Conservation (phyloP, 164 flowering plant species). For the Magnolia sinica region DNA sequence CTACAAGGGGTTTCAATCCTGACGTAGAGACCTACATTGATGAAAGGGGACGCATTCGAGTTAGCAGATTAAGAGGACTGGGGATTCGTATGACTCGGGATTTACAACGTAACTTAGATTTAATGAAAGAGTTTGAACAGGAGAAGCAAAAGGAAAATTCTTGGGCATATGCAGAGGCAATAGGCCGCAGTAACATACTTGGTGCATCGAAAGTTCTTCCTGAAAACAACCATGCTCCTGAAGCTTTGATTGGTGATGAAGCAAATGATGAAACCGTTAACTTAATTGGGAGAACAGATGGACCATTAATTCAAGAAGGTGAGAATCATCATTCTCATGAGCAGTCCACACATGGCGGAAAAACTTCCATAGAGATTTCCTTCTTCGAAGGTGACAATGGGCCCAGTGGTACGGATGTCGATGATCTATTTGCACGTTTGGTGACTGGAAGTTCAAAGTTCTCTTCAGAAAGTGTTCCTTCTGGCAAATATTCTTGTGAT, state of each 20-base stretch:
- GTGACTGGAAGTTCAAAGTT: constrained; percentile 50
- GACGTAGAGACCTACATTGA: constrained; percentile 76
- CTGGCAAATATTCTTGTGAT: constrained; percentile 19
- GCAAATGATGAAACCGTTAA: constrained; percentile 18
- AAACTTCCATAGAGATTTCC: constrained; percentile 48
- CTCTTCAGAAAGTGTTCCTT: constrained; percentile 24
- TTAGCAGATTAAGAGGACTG: constrained; percentile 79
- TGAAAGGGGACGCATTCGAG: constrained; percentile 73
- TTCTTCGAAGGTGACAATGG: constrained; percentile 43
- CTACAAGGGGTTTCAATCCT: constrained; percentile 30
- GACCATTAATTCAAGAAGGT: neutral
- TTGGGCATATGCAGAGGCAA: constrained; percentile 14
- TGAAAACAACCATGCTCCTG: constrained; percentile 18
- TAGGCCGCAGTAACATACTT: constrained; percentile 4
- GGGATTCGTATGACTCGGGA: constrained; percentile 96
- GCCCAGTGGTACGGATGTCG: constrained; percentile 30
- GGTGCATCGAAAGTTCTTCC: constrained; percentile 8
- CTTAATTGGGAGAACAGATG: constrained; percentile 10
- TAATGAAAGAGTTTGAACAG: constrained; percentile 79
- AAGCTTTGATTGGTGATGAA: constrained; percentile 17
- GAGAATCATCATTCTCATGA: constrained; percentile 9
- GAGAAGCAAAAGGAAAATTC: constrained; percentile 28
- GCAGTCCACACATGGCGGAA: constrained; percentile 21
- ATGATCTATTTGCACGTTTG: constrained; percentile 62
- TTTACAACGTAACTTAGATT: constrained; percentile 78